Percentiles rank a stretch among this genome's conserved stretches.
Evolutionary conservation across 129 eudicot species (phyloP).

Genomic region (Flaveria sonorensis): DNA sequence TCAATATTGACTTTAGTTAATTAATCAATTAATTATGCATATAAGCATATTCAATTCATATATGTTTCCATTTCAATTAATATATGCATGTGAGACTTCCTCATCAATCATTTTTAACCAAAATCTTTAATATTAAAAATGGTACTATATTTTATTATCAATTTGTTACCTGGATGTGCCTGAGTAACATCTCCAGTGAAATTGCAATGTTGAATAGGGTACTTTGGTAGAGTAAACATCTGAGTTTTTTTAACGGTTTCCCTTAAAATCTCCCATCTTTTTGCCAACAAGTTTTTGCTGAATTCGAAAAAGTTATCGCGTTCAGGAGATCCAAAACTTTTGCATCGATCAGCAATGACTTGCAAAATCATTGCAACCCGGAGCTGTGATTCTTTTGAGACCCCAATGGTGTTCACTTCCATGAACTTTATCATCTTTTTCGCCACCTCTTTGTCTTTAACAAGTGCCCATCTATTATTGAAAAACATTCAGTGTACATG

Average conservation of each 20-base stretch:
- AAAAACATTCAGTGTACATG: neutral
- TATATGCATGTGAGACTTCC: neutral
- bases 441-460: slow-evolving; percentile 75
- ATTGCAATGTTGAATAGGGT: slow-evolving; percentile 54
- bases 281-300: slow-evolving; percentile 41
- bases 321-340: slow-evolving; percentile 25
- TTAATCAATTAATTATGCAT: neutral
- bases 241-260: slow-evolving; percentile 36
- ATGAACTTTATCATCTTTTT: slow-evolving; percentile 62
- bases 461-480: slow-evolving; percentile 80
- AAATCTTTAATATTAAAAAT: neutral
- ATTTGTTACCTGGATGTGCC: slow-evolving; percentile 66
- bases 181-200: slow-evolving; percentile 44
- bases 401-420: slow-evolving; percentile 72
- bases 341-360: slow-evolving; percentile 59
- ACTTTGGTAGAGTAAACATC: slow-evolving; percentile 51
- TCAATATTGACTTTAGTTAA: neutral
- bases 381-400: slow-evolving; percentile 81
- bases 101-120: neutral
- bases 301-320: slow-evolving; percentile 52
- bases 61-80: neutral
- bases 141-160: neutral
- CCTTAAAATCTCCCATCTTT: slow-evolving; percentile 74
- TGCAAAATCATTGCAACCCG: slow-evolving; percentile 73
- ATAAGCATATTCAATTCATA: neutral